Percentiles rank a stretch among this genome's conserved stretches.
Conservation (phyloP, 2,329 filamentous ascomycete genomes). For the Pseudogymnoascus sp. region DNA sequence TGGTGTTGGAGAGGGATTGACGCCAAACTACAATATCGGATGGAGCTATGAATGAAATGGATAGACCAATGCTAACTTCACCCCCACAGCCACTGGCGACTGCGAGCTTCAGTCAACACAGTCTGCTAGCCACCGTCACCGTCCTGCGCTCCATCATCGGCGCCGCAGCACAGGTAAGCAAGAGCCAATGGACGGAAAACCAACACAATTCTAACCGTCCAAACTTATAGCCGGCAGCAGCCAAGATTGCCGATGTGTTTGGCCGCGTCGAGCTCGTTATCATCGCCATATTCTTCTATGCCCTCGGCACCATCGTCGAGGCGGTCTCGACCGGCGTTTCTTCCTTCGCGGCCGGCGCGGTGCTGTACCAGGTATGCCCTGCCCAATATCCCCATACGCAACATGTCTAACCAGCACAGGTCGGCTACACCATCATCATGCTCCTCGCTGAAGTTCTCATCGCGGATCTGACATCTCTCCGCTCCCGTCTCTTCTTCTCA, state of each 20-base stretch:
- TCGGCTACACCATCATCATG: constrained; percentile 54
- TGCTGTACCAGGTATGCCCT: constrained; percentile 42
- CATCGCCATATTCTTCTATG: constrained; percentile 44
- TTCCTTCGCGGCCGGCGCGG: constrained; percentile 47
- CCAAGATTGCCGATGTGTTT: constrained; percentile 55
- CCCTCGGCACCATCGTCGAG: constrained; percentile 40
- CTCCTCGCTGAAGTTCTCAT: constrained; percentile 56
- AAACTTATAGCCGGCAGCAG: constrained; percentile 40
- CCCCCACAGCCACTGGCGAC: constrained; percentile 42
- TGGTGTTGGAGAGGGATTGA: background rate
- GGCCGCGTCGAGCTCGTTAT: constrained; percentile 51
- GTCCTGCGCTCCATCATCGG: constrained; percentile 50
- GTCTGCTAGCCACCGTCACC: constrained; percentile 48
- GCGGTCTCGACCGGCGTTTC: constrained; percentile 39
- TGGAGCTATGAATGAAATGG: too few species aligned
- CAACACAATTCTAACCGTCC: background rate
- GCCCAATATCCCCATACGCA: background rate
- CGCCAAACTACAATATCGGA: background rate
- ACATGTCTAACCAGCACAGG: constrained; percentile 23
- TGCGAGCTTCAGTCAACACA: constrained; percentile 41
- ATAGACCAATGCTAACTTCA: background rate
- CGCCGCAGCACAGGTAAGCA: constrained; percentile 37
- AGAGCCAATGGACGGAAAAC: background rate
- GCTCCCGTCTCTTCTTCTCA: constrained; percentile 54
- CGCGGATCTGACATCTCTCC: constrained; percentile 54